Percentiles rank a stretch among this genome's conserved stretches.
phyloP scores from a whole-genome alignment of 257 asterid species.

The Nicotiana benthamiana region DNA sequence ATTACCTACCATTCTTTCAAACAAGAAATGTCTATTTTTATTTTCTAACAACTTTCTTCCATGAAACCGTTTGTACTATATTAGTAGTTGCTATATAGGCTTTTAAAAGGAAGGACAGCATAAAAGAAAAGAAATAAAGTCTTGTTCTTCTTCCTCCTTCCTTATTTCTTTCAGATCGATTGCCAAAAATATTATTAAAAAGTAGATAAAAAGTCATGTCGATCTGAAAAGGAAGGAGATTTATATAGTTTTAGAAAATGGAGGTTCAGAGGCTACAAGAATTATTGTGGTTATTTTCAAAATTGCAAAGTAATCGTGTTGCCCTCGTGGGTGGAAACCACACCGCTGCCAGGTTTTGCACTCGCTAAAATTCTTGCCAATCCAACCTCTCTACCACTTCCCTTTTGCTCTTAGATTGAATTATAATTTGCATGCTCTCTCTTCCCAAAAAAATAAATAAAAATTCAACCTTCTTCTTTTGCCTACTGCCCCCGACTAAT shows the following conservation, averaged over 20 bases:
- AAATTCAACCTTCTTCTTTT: neutral
- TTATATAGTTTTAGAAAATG: slow-evolving; percentile 10
- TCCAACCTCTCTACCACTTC: neutral
- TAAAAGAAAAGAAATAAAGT: neutral
- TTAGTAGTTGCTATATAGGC: neutral
- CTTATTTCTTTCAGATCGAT: slow-evolving; percentile 3
- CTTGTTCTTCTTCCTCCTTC: slow-evolving; percentile 18
- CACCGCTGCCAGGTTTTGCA: slow-evolving; percentile 43
- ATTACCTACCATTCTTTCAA: neutral
- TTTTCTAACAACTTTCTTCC: neutral
- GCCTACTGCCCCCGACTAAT: neutral
- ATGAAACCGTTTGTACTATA: neutral
- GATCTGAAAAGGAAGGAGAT: slow-evolving; percentile 15
- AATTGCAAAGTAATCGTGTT: slow-evolving; percentile 18
- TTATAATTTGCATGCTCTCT: neutral
- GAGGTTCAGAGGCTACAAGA: slow-evolving; percentile 28
- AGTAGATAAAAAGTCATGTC: slow-evolving; percentile 2
- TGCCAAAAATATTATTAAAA: neutral
- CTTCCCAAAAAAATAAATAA: no score
- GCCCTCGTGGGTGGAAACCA: slow-evolving; percentile 50
- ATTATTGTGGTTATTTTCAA: slow-evolving; percentile 14
- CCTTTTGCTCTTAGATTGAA: neutral
- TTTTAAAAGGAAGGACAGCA: neutral
- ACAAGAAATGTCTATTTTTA: neutral
- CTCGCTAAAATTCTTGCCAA: slow-evolving; percentile 22